phyloP scores from a whole-genome alignment of 352 stramenopile genomes.

The Globisporangium perplexum region DNA sequence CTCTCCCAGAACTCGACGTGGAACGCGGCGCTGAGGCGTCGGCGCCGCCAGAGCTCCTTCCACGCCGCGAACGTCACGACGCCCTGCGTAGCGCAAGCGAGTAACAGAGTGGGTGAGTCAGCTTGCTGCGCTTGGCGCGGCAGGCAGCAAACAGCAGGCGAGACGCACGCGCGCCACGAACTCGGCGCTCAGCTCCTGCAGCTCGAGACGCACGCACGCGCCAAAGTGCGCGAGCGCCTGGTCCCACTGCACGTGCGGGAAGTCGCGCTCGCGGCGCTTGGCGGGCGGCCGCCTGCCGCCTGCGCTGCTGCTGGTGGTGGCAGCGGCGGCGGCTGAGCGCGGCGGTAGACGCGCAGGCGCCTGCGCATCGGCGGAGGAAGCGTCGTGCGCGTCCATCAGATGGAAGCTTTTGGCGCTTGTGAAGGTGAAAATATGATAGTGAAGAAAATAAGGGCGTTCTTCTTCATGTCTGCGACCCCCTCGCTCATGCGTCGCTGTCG shows the following conservation, averaged over 20 bases:
- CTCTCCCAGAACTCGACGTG: constrained; percentile 80
- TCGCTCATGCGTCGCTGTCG: neutral
- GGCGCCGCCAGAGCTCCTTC: constrained; percentile 41
- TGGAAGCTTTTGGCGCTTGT: no score
- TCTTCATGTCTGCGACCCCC: no score
- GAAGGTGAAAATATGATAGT: no score
- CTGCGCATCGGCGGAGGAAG: neutral
- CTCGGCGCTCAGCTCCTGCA: constrained; percentile 28
- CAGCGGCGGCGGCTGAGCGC: neutral
- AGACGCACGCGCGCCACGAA: constrained; percentile 26
- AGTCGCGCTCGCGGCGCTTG: constrained; percentile 7
- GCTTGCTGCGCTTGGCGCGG: no score
- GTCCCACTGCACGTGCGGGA: constrained; percentile 22
- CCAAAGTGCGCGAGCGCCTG: constrained; percentile 34
- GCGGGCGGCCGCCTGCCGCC: constrained; percentile 17
- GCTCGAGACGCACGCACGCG: constrained; percentile 23
- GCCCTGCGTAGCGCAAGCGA: constrained; percentile 8
- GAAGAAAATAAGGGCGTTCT: no score
- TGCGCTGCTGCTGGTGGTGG: neutral
- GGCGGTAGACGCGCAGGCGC: neutral
- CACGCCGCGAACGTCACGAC: constrained; percentile 31
- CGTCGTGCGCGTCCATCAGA: no score
- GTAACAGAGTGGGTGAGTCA: neutral
- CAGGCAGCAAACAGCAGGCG: neutral
- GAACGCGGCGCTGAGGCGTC: constrained; percentile 48